Evolutionary conservation across 2,329 filamentous ascomycete genomes (phyloP).

Genomic region (Lecanosticta acicola): DNA sequence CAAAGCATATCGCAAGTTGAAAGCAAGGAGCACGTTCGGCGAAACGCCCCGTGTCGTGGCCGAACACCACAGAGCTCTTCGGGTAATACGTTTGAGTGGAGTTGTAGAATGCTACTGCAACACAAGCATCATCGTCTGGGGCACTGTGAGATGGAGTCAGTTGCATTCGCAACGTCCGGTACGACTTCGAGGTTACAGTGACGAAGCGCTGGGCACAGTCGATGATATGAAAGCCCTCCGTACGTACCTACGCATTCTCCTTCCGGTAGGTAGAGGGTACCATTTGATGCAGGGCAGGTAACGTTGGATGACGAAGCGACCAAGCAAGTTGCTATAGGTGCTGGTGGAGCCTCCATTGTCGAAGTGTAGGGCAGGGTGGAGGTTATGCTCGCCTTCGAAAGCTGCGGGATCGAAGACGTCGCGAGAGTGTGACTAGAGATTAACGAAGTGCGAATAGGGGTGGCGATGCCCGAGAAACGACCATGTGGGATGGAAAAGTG

Average conservation of each 20-base stretch:
- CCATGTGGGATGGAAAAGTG: too few species aligned
- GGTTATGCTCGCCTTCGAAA: not conserved
- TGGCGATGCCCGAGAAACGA: too few species aligned
- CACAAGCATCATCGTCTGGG: not conserved
- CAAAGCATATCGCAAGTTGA: not conserved
- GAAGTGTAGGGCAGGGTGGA: too few species aligned
- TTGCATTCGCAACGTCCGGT: not conserved
- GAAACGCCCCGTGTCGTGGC: not conserved
- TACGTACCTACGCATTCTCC: not conserved
- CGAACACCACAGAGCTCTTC: constrained; percentile 1
- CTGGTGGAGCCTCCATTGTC: too few species aligned
- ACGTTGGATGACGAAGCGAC: not conserved
- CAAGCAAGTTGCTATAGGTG: not conserved
- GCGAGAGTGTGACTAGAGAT: not conserved
- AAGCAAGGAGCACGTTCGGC: not conserved
- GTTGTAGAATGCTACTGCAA: not conserved
- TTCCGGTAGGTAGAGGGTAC: not conserved
- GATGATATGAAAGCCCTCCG: not conserved
- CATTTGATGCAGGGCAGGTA: not conserved
- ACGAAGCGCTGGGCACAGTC: not conserved
- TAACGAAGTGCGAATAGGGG: too few species aligned
- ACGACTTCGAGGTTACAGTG: not conserved
- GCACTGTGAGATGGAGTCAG: not conserved
- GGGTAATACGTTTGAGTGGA: not conserved
- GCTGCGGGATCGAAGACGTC: not conserved